Base-by-base conservation (phyloP, 768 basidiomycete species). In the Boletus rufocinnamomeus region DNA sequence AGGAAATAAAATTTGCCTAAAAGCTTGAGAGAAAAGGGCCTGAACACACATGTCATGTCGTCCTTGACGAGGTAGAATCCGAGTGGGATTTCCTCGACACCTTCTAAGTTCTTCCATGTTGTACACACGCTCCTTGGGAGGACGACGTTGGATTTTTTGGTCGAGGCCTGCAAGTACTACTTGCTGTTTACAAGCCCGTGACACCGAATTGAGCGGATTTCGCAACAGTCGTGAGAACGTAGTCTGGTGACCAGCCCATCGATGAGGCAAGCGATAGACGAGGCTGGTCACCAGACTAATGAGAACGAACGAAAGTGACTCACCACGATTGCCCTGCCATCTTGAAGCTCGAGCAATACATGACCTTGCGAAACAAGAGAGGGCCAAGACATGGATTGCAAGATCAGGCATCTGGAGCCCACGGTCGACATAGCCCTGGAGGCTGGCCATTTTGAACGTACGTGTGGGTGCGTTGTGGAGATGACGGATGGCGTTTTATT, bases 31-130 rank as follows among this genome's bases (percentile, higher is more conserved):
- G 37, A 37, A 51, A 37, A 25, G 10, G 27, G 32, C 14, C 14
- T 28, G 7, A 44, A 85, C 93, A 74, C 67, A 98, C 97, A 96
- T n/a, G n/a, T 95, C 82, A 95, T 95, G 72, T 99, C 97, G 3
- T 96, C 97, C 68, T 98, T 95, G 70, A 99, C 94, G 68, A 99
- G 87, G 75, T 99, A 98, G 46, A 98, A 79, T 0, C 97, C 97
- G 27, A 98, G 80, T 0, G 93, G 91, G 11, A 95, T 86, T 79
- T 98, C 95, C 75, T 98, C 93, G 28, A 97, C 94, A 40, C 91
- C 90, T n/a, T n/a, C n/a, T n/a, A n/a, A n/a, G n/a, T 67, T 92
- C 91, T 17, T 99, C 97, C 53, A 84, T 75, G 69, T 89, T 91
- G 73, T 91, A 98, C 35, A 98, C 87, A 65, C 96, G 87, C 72